phyloP scores from a whole-genome alignment of 805 yeast species.

The Hanseniaspora nectarophila region DNA sequence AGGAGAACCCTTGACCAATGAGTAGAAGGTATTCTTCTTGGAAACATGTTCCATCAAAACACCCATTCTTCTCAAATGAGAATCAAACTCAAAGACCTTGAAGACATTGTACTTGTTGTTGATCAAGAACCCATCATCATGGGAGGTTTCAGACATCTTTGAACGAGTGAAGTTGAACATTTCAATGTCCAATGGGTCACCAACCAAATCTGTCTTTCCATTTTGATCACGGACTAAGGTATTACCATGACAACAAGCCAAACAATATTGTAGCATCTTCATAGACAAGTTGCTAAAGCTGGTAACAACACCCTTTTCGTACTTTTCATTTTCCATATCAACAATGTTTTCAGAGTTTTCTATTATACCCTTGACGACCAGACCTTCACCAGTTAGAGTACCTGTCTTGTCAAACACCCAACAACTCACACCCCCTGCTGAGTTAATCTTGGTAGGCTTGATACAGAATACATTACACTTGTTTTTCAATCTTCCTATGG shows the following conservation, averaged over 20 bases:
- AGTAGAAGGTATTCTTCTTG: conserved; percentile 28
- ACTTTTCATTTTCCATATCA: conserved; percentile 74
- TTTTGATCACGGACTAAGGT: conserved; percentile 52
- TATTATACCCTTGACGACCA: conserved; percentile 71
- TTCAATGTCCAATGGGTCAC: conserved; percentile 87
- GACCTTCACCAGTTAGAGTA: conserved; percentile 90
- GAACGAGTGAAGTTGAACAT: conserved; percentile 87
- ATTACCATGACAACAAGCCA: conserved; percentile 72
- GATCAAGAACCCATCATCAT: conserved; percentile 28
- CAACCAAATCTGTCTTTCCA: conserved; percentile 36
- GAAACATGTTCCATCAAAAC: conserved; percentile 46
- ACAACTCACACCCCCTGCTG: conserved; percentile 88
- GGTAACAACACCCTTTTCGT: conserved; percentile 27
- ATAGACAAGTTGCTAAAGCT: conserved; percentile 15
- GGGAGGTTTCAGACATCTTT: conserved; percentile 53
- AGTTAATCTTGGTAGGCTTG: conserved; percentile 85
- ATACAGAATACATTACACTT: conserved; percentile 65
- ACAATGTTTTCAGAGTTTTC: conserved; percentile 32
- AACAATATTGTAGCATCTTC: conserved; percentile 24
- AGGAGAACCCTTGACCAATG: conserved; percentile 92
- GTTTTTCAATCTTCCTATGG: conserved; percentile 59
- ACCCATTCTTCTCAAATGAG: conserved; percentile 81
- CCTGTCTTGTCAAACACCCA: conserved; percentile 96
- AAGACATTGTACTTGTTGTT: conserved; percentile 30
- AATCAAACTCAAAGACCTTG: conserved; percentile 65